Percentiles rank a stretch among this genome's conserved stretches.
Conservation (phyloP, 768 basidiomycete genomes). For the Leccinum incarnatum region DNA sequence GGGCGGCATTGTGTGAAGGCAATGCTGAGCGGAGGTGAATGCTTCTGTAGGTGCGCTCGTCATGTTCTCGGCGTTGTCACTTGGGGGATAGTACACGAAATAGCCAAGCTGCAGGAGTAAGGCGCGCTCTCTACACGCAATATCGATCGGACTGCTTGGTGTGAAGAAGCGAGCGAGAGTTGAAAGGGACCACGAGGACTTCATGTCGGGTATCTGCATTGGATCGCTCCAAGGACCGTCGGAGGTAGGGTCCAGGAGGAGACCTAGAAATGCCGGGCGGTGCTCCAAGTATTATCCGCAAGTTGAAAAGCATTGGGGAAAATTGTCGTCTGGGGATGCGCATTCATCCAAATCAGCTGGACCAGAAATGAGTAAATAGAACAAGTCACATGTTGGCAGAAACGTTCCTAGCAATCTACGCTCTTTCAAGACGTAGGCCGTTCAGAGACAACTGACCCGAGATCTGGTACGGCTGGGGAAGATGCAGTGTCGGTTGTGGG, state of each 20-base stretch:
- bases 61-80: slow-evolving; percentile 31
- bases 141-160: slow-evolving; percentile 34
- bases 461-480: slow-evolving; percentile 13
- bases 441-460: slow-evolving; percentile 5
- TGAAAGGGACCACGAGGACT: slow-evolving; percentile 30
- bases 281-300: slow-evolving; percentile 16
- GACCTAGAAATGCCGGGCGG: slow-evolving; percentile 21
- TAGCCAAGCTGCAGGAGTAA: slow-evolving; percentile 29
- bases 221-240: slow-evolving; percentile 32
- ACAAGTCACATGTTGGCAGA: slow-evolving; percentile 1
- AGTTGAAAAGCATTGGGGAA: slow-evolving; percentile 5
- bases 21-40: slow-evolving; percentile 29
- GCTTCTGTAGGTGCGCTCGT: slow-evolving; percentile 22
- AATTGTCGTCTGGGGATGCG: neutral
- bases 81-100: slow-evolving; percentile 28
- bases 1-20: slow-evolving; percentile 25
- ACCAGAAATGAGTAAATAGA: neutral
- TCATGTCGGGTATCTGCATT: slow-evolving; percentile 38
- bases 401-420: slow-evolving; percentile 3
- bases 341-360: neutral
- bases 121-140: slow-evolving; percentile 33
- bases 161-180: slow-evolving; percentile 31
- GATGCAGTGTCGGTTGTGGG: slow-evolving; percentile 17
- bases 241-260: slow-evolving; percentile 23
- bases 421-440: neutral